These are phyloP conservation scores for Kalmusia sp. DNA, from an alignment of 2,329 filamentous ascomycete genomes.

Conservation along the genomic window DNA sequence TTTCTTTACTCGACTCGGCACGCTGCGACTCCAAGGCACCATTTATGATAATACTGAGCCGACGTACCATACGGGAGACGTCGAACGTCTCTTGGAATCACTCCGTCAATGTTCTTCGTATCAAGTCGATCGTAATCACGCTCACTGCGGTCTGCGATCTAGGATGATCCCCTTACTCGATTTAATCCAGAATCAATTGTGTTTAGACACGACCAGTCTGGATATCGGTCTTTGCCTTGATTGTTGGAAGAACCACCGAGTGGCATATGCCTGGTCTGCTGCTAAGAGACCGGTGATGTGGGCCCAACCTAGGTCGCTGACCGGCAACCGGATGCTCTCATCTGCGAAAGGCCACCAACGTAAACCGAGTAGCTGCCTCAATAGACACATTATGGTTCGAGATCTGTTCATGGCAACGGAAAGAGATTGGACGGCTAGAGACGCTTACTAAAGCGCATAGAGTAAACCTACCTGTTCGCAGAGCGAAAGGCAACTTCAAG, in stretches of 20 bases:
- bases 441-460: conserved; percentile 17
- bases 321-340: conserved; percentile 23
- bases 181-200: conserved; percentile 60
- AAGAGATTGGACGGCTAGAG: conserved; percentile 43
- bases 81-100: conserved; percentile 65
- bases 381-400: conserved; percentile 38
- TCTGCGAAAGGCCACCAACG: conserved; percentile 29
- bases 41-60: conserved; percentile 49
- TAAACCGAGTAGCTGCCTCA: conserved; percentile 38
- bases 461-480: no score
- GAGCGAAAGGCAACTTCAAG: no score
- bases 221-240: conserved; percentile 54
- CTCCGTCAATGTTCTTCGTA: conserved; percentile 74
- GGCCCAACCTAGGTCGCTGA: conserved; percentile 36
- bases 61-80: conserved; percentile 65
- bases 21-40: conserved; percentile 62
- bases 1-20: conserved; percentile 69
- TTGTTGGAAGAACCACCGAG: conserved; percentile 51
- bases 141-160: conserved; percentile 74
- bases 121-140: conserved; percentile 76
- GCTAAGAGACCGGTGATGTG: conserved; percentile 55
- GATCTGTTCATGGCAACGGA: conserved; percentile 50
- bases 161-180: conserved; percentile 71
- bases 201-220: conserved; percentile 37
- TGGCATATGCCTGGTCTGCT: conserved; percentile 52